phyloP scores from a whole-genome alignment of 192 early-diverging fungal genomes.

The Fimicolochytrium jonesii region DNA sequence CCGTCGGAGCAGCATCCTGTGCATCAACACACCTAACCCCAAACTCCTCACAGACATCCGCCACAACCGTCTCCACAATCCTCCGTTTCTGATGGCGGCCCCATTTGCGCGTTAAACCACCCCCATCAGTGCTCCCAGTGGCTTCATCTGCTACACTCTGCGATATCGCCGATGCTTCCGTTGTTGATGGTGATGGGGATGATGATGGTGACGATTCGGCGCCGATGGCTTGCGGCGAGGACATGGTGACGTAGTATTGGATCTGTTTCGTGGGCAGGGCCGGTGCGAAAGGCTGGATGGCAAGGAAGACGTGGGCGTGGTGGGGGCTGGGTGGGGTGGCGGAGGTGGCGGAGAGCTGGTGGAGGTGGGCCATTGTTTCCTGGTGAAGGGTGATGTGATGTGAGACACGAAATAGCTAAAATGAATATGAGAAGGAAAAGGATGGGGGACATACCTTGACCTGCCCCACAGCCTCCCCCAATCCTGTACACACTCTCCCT shows the following conservation, averaged over 20 bases:
- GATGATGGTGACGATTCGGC: no score
- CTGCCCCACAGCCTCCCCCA: slow-evolving; percentile 30
- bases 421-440: background rate
- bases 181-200: no score
- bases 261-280: slow-evolving; percentile 12
- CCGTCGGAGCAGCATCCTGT: background rate
- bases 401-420: no score
- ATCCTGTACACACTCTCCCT: slow-evolving; percentile 12
- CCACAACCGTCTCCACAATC: slow-evolving; percentile 37
- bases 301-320: slow-evolving; percentile 27
- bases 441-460: slow-evolving; percentile 26
- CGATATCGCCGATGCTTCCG: slow-evolving; percentile 24
- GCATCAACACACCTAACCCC: slow-evolving; percentile 24
- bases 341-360: slow-evolving; percentile 26
- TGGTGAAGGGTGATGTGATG: no score
- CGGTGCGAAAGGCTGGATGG: slow-evolving; percentile 36
- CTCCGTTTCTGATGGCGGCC: slow-evolving; percentile 26
- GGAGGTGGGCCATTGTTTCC: slow-evolving; percentile 31
- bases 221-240: background rate
- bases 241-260: slow-evolving; percentile 27
- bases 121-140: no score
- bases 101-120: slow-evolving; percentile 29
- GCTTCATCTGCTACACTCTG: slow-evolving; percentile 16
- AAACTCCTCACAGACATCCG: slow-evolving; percentile 47
- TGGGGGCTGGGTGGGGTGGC: background rate